These are phyloP conservation scores for Ambrosia hybrid DNA, from an alignment of 140 eudicot species.

Conservation along the genomic window DNA sequence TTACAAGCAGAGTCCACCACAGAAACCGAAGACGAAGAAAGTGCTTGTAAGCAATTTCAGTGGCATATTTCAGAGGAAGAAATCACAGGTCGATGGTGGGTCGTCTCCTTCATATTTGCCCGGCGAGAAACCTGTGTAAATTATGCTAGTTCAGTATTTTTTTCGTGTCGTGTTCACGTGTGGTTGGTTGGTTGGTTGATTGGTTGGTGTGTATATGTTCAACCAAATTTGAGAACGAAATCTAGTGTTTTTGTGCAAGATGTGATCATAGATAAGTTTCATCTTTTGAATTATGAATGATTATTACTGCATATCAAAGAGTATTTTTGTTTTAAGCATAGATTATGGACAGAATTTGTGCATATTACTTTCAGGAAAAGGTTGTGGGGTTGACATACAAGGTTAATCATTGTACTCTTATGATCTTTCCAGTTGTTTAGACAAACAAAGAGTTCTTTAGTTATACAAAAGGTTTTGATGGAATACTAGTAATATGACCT, in stretches of 20 bases:
- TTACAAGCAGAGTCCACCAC: slow-evolving; percentile 36
- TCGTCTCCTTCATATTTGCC: slow-evolving; percentile 74
- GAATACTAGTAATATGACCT: too few relatives aligned
- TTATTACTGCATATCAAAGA: background rate
- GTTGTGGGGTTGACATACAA: background rate
- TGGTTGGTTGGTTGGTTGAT: slow-evolving; percentile 21
- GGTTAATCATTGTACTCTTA: background rate
- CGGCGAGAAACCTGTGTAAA: slow-evolving; percentile 58
- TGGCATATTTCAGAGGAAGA: slow-evolving; percentile 71
- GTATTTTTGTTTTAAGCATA: background rate
- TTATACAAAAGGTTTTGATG: too few relatives aligned
- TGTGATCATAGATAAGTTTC: background rate
- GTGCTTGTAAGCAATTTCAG: slow-evolving; percentile 57
- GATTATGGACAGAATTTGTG: background rate
- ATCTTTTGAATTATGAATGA: background rate
- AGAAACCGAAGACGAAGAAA: slow-evolving; percentile 72
- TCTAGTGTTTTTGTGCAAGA: slow-evolving; percentile 33
- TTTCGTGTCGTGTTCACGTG: background rate
- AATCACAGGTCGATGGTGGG: slow-evolving; percentile 52
- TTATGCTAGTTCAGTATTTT: background rate
- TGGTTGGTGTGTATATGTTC: slow-evolving; percentile 42
- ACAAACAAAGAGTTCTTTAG: background rate
- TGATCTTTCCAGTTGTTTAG: background rate
- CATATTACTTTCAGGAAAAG: background rate
- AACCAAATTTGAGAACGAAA: slow-evolving; percentile 26